Base-by-base conservation (phyloP, 441 rosid species). In the Dalechampia spathulata region DNA sequence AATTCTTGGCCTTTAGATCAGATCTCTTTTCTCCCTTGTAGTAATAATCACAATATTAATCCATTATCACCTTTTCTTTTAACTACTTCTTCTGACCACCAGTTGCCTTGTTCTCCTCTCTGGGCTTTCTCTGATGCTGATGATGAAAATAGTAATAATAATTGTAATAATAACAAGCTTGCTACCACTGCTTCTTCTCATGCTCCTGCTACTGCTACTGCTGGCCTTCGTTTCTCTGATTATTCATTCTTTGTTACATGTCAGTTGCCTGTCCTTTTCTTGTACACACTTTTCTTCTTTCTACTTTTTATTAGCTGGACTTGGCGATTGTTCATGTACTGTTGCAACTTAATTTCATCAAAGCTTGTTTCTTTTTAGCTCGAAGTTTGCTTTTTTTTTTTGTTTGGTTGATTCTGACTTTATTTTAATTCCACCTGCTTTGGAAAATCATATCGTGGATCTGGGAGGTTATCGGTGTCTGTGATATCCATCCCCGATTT, bases 51-150 rank as follows among this genome's bases (percentile, higher is more conserved):
- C 17, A 41, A 41, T 17, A 17, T 0, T 41, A 39, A 14, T 8
- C 75, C 82, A 50, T 63, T 71, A 64, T 87, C 95, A 49, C 87
- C 95, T 0, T 51, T 73, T 47, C 49, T 77, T 58, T 21, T 72
- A 17, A 65, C 84, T n/a, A n/a, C n/a, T n/a, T 65, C 83, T 20
- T 58, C 85, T 22, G 96, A 85, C 38, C 92, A 66, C 52, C 45
- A 41, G 12, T 7, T 41, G 10, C 92, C 96, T 52, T 73, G 75
- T 65, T 88, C 98, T 43, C 96, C 98, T 69, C 89, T 91, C 30
- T 88, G 95, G 93, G 83, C 86, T 27, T 91, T 91, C 76, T 76
- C 95, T 41, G 94, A 82, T 52, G 65, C 36, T 15, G 77, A 61
- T 40, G 71, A 65, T 23, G 65, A 64, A 41, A 40, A n/a, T 40